Evolutionary conservation across 768 basidiomycete genomes (phyloP), one percentile per base, ranked within the genome.

Genomic region (Steccherinum ochraceum): DNA sequence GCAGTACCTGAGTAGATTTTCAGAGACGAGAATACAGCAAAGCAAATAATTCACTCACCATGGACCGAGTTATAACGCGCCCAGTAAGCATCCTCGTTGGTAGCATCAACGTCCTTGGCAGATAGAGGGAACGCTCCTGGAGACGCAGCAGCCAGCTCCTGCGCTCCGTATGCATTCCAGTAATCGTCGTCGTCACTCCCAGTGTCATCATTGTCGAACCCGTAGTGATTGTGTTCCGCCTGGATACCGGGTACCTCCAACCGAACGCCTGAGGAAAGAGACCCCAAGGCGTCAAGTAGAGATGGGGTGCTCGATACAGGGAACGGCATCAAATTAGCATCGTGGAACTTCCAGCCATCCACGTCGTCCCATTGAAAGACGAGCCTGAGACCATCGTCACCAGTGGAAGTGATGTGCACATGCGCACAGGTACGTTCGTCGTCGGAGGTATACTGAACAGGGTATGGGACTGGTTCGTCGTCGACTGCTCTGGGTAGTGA

Each of bases 61-160:
- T 89, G 85, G 5, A 88, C 75, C 18, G 73, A 71, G 24, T 83
- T 70, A 63, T 89, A 89, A 54, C 76, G 83, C 21, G 84, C 84
- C 86, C 86, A 89, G 57, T 89, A 89, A 4, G 83, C 83, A 52
- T 87, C 86, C 53, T 79, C 77, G 27, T 62, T 63, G 1, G 59
- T 56, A 21, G 58, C 60, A 23, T 56, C 52, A 44, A 49, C 55
- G 35, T 64, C 64, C 27, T 65, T 68, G 40, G 48, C 56, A 19
- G 58, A 44, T 21, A 40, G 26, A 11, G 63, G 64, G 45, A 53
- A 56, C 46, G 26, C 43, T 40, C 26, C 48, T 40, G 53, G 56
- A 24, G 49, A 58, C 21, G 50, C 48, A 42, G 54, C 50, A 49
- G 69, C 71, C 11, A 59, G 52, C 43, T 69, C 71, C 10, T 60